phyloP scores from a whole-genome alignment of 257 asterid species.

The Scutellaria minor region DNA sequence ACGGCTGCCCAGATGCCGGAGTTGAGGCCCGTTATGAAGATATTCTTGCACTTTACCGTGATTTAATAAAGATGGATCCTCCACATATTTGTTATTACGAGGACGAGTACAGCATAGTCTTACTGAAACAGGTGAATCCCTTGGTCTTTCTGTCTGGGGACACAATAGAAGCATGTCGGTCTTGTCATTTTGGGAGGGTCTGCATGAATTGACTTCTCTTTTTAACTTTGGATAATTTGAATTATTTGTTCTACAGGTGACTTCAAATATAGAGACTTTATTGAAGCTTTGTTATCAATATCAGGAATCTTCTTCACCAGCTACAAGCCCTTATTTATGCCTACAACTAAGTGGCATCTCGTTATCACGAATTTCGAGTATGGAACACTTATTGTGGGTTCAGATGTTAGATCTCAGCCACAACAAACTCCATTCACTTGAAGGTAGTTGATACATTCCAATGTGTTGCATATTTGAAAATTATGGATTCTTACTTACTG shows the following conservation, averaged over 20 bases:
- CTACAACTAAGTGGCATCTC: conserved; percentile 71
- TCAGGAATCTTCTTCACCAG: conserved; percentile 55
- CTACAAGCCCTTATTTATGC: conserved; percentile 39
- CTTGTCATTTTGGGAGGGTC: not conserved
- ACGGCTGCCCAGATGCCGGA: conserved; percentile 41
- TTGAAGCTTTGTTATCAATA: conserved; percentile 51
- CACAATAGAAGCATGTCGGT: no score
- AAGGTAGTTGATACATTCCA: conserved; percentile 55
- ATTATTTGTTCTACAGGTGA: conserved; percentile 52
- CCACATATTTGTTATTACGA: conserved; percentile 72
- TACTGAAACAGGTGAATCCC: conserved; percentile 70
- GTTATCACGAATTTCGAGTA: conserved; percentile 67
- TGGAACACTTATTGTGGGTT: conserved; percentile 84
- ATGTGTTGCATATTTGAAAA: conserved; percentile 12
- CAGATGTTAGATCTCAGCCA: conserved; percentile 91
- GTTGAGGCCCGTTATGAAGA: conserved; percentile 57
- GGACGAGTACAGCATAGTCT: conserved; percentile 73
- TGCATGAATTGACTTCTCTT: conserved; percentile 5
- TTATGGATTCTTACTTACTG: conserved; percentile 7
- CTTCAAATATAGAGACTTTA: conserved; percentile 57
- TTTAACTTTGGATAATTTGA: conserved; percentile 24
- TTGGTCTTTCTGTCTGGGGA: conserved; percentile 14
- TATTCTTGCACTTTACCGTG: conserved; percentile 71
- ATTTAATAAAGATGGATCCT: conserved; percentile 78
- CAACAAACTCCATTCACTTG: conserved; percentile 79